phyloP scores from a whole-genome alignment of 2,329 filamentous ascomycete genomes.

The Venturiaceae sp. region DNA sequence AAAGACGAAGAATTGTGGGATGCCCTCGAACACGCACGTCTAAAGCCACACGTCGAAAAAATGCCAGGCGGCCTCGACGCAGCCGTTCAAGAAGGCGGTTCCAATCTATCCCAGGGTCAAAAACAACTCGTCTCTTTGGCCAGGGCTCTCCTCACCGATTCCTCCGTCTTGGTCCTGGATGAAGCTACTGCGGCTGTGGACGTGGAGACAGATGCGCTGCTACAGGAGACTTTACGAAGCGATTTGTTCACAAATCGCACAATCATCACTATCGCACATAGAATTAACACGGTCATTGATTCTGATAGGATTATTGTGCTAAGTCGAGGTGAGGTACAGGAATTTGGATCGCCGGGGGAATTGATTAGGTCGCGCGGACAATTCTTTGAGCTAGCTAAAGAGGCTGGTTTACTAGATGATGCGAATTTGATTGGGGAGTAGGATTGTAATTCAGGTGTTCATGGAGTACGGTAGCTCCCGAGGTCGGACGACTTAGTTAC shows the following conservation, averaged over 20 bases:
- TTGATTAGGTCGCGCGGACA: constrained; percentile 61
- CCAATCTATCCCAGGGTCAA: constrained; percentile 83
- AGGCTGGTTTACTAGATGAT: constrained; percentile 59
- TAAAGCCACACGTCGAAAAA: constrained; percentile 71
- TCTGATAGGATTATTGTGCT: constrained; percentile 79
- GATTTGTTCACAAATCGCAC: constrained; percentile 69
- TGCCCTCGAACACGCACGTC: constrained; percentile 75
- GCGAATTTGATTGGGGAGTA: constrained; percentile 10
- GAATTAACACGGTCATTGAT: constrained; percentile 87
- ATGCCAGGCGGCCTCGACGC: constrained; percentile 82
- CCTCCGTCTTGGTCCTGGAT: constrained; percentile 85
- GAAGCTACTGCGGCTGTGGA: constrained; percentile 69
- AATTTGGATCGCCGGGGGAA: constrained; percentile 72
- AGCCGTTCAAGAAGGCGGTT: constrained; percentile 82
- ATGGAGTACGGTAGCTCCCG: too few relatives aligned
- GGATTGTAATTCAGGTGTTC: neutral
- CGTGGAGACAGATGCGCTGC: constrained; percentile 49
- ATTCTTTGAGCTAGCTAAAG: constrained; percentile 76
- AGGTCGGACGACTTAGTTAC: too few relatives aligned
- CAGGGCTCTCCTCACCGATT: constrained; percentile 80
- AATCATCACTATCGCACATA: constrained; percentile 89
- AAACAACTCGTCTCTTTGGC: constrained; percentile 81
- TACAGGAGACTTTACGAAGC: constrained; percentile 48
- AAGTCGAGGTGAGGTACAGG: constrained; percentile 72
- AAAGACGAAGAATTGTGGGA: constrained; percentile 91